A percentile compares a stretch with the other conserved stretches of the same genome.
Conservation (phyloP, 1,284 basidiomycete genomes). For the Fistulinella cinereoalba region DNA sequence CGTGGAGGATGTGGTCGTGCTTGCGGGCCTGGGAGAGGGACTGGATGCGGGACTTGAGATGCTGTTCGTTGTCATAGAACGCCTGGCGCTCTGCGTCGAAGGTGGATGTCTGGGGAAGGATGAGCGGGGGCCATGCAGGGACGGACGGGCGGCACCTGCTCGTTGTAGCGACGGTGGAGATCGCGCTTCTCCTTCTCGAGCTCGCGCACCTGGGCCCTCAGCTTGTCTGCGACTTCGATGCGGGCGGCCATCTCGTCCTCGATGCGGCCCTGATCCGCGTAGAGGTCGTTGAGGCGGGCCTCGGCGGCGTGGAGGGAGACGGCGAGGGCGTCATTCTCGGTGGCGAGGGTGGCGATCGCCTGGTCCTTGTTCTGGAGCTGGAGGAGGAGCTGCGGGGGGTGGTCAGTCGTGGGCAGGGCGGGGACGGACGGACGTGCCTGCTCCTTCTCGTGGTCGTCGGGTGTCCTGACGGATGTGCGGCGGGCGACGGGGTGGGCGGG, state of each 20-base stretch:
- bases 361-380: slow-evolving; percentile 76
- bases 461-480: slow-evolving; percentile 50
- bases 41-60: slow-evolving; percentile 82
- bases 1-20: slow-evolving; percentile 40
- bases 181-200: slow-evolving; percentile 81
- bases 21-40: slow-evolving; percentile 68
- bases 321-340: slow-evolving; percentile 61
- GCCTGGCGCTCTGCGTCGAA: slow-evolving; percentile 84
- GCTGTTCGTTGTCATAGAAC: slow-evolving; percentile 84
- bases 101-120: slow-evolving; percentile 55
- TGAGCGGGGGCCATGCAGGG: slow-evolving; percentile 13
- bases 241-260: slow-evolving; percentile 75
- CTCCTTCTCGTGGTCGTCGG: slow-evolving; percentile 81
- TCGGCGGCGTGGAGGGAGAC: slow-evolving; percentile 67
- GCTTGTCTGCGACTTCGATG: slow-evolving; percentile 75
- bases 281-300: slow-evolving; percentile 67
- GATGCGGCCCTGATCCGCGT: slow-evolving; percentile 72
- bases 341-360: slow-evolving; percentile 54
- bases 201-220: slow-evolving; percentile 73
- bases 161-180: slow-evolving; percentile 73
- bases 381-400: slow-evolving; percentile 56
- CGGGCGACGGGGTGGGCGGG: slow-evolving; percentile 43
- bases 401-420: slow-evolving; percentile 4
- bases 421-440: slow-evolving; percentile 45
- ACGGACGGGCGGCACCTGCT: slow-evolving; percentile 54